These are phyloP conservation scores for Pelagomonas calceolata DNA, from an alignment of 108 stramenopile species.

Conservation along the genomic window DNA sequence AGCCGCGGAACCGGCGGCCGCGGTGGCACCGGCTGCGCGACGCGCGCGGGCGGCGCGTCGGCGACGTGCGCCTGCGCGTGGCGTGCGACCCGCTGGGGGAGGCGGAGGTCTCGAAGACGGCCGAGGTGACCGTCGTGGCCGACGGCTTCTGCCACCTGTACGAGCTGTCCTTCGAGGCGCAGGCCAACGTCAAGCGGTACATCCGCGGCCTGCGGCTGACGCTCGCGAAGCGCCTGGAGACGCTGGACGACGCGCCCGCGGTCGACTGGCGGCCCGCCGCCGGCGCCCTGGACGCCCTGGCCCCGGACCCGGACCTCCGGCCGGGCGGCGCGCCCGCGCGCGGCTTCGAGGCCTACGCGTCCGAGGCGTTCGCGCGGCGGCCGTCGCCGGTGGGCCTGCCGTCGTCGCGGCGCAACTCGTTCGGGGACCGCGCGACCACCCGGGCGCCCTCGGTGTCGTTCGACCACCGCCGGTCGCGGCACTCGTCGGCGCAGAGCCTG, in stretches of 20 bases:
- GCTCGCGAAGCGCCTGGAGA: neutral
- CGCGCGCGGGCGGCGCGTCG: neutral
- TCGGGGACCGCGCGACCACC: no score
- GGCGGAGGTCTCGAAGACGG: constrained; percentile 5
- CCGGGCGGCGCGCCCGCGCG: neutral
- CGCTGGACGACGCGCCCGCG: neutral
- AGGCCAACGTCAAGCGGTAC: neutral
- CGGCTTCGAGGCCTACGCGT: neutral
- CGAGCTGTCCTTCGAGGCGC: constrained; percentile 6
- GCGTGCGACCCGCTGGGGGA: neutral
- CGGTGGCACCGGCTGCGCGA: neutral
- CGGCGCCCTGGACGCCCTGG: neutral
- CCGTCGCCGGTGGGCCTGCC: no score
- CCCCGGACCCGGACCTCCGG: neutral
- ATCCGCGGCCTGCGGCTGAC: neutral
- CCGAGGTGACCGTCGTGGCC: constrained; percentile 29
- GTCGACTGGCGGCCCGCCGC: neutral
- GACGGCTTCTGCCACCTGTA: constrained; percentile 36
- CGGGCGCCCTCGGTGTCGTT: no score
- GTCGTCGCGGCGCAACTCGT: no score
- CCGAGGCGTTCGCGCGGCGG: neutral
- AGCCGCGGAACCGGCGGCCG: neutral
- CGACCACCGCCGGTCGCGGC: no score
- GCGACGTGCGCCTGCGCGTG: neutral
- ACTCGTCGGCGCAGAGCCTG: no score